Evolutionary conservation across 1,139 yeast genomes (phyloP).

Genomic region (Yamadazyma atmosphaerica): DNA sequence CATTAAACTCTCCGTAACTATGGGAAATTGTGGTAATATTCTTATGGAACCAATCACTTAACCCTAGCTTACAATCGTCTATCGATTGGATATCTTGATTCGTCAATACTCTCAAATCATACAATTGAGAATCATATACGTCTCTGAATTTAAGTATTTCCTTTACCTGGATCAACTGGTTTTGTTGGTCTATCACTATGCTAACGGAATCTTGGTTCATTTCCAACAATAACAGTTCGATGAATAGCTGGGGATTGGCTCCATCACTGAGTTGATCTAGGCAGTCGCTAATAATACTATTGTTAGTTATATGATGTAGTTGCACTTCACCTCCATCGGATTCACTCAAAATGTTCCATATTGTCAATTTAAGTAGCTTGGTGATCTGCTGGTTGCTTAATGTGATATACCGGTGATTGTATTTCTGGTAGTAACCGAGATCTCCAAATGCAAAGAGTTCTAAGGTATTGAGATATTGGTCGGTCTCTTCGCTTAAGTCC

Average conservation of each 20-base stretch:
- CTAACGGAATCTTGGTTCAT: slow-evolving; percentile 25
- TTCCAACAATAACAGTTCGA: slow-evolving; percentile 9
- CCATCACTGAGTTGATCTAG: slow-evolving; percentile 4
- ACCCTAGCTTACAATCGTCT: slow-evolving; percentile 6
- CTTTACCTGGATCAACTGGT: slow-evolving; percentile 18
- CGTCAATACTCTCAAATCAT: slow-evolving; percentile 22
- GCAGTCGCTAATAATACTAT: slow-evolving; percentile 6
- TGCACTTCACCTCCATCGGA: slow-evolving; percentile 21
- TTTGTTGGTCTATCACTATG: slow-evolving; percentile 30
- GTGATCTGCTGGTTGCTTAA: slow-evolving; percentile 14
- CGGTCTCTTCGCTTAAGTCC: neutral
- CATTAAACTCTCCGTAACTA: slow-evolving; percentile 2
- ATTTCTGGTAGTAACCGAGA: slow-evolving; percentile 24
- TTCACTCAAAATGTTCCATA: slow-evolving; percentile 16
- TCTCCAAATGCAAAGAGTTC: slow-evolving; percentile 44
- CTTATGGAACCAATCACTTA: slow-evolving; percentile 8
- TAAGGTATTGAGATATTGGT: slow-evolving; percentile 13
- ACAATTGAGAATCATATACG: slow-evolving; percentile 25
- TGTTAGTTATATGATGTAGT: slow-evolving; percentile 3
- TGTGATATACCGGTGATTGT: slow-evolving; percentile 18
- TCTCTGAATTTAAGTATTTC: slow-evolving; percentile 27
- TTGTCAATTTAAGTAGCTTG: slow-evolving; percentile 31
- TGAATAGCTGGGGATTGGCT: neutral
- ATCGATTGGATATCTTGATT: slow-evolving; percentile 15
- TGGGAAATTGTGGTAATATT: slow-evolving; percentile 6